Evolutionary conservation across 1,139 yeast species (phyloP), one percentile per base, ranked within the genome.

Genomic region (Candida sanyaensis): DNA sequence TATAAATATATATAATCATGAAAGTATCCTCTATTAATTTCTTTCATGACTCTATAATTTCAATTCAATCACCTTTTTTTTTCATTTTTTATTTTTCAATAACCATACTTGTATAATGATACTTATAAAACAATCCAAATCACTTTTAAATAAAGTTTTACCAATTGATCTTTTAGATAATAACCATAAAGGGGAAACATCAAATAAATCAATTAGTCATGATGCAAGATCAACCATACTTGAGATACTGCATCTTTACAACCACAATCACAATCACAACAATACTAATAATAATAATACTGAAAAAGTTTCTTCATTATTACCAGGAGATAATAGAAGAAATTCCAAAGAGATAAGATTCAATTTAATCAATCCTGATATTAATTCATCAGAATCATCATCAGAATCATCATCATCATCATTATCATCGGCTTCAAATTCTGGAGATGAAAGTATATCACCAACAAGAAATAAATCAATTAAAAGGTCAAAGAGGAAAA

Each of bases 101-200:
- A 34, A 34, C 9, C n/a, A 7, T 30, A 11, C 17, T 6, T 21
- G 5, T 13, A 37, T 13, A 32, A 50, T 47, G 53, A 43, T 47
- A 30, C 26, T 47, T 7, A 21, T 50, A 7, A 47, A 50, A 36
- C 50, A 47, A 27, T 47, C 53, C 4, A 50, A 39, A 26, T 33
- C 45, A 6, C 11, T 47, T n/a, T 41, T 47, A 11, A 47, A 50
- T 33, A 50, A 50, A 39, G 49, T 50, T 5, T 43, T 47, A 11
- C 53, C 53, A 11, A 44, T 45, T 17, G 49, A 43, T 27, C 6
- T 37, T 27, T n/a, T 23, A 7, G 31, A 37, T 13, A 31, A 37
- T 26, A 36, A 4, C 7, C 26, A 37, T 26, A 17, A 17, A 21
- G 17, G n/a, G 5, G 30, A 37, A 12, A 37, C 24, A n/a, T 36